A percentile compares a stretch with the other conserved stretches of the same genome.
phyloP scores from a whole-genome alignment of 2,329 filamentous ascomycete species.

The Monilinia fructigena region DNA sequence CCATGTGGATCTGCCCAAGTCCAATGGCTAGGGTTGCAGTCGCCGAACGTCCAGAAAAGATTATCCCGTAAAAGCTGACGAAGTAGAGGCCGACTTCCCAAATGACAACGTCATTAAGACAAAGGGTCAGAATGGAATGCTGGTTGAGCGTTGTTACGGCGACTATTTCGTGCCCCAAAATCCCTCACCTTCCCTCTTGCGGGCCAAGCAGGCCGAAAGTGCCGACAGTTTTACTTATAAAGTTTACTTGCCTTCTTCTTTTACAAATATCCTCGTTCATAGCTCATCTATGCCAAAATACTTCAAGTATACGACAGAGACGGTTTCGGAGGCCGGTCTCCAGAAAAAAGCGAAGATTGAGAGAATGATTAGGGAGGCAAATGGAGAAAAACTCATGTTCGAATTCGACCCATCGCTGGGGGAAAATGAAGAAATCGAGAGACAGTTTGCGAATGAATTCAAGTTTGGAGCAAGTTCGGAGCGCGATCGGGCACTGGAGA shows the following conservation, averaged over 20 bases:
- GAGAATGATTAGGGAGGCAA: not conserved
- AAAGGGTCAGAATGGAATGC: no score
- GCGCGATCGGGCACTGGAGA: not conserved
- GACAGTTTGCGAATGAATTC: not conserved
- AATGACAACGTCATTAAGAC: not conserved
- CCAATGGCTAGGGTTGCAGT: not conserved
- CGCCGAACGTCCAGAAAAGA: not conserved
- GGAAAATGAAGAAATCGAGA: not conserved
- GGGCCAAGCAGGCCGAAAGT: not conserved
- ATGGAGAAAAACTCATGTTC: not conserved
- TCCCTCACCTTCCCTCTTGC: no score
- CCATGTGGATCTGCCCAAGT: not conserved
- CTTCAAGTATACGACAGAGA: not conserved
- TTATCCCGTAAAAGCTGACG: no score
- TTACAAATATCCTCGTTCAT: not conserved
- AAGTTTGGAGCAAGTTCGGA: no score
- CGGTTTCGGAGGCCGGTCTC: not conserved
- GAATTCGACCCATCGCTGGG: no score
- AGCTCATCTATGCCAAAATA: not conserved
- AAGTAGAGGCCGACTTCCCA: no score
- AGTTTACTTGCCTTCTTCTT: not conserved
- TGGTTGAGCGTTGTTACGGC: fast-evolving
- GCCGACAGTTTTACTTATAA: not conserved
- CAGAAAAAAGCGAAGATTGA: not conserved
- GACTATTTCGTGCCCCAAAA: not conserved